phyloP scores from a whole-genome alignment of 331 rosid genomes.

The Stylosanthes scabra region DNA sequence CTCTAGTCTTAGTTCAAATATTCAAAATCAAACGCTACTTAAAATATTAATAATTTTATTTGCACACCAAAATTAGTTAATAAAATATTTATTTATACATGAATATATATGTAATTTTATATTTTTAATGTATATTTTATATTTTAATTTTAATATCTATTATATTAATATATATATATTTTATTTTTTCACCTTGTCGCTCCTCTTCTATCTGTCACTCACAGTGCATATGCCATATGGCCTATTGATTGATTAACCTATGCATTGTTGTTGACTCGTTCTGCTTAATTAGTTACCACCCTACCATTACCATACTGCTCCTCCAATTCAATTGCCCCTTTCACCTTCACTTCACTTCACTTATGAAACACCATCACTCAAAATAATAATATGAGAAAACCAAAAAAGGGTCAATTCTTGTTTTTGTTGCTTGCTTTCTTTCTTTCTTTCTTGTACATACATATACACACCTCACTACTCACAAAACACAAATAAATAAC shows the following conservation, averaged over 20 bases:
- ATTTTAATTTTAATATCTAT: no score
- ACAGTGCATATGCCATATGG: conserved; percentile 30
- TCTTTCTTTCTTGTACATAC: conserved; percentile 6
- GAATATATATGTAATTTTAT: no score
- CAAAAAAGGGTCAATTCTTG: conserved; percentile 16
- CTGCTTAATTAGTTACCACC: conserved; percentile 26
- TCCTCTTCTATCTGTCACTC: background rate
- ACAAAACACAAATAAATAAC: no score
- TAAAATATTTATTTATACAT: no score
- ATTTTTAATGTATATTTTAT: no score
- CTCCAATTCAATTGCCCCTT: conserved; percentile 40
- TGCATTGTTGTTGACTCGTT: background rate
- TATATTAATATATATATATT: no score
- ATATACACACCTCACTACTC: conserved; percentile 1
- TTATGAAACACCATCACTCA: conserved; percentile 41
- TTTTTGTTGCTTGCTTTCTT: conserved; percentile 39
- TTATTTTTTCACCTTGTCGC: conserved; percentile 10
- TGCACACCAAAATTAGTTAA: no score
- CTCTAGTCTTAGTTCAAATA: no score
- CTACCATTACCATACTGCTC: background rate
- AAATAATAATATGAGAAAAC: conserved; percentile 13
- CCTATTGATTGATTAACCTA: conserved; percentile 8
- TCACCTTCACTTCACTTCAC: background rate
- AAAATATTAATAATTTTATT: no score
- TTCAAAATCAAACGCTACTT: no score